phyloP scores from a whole-genome alignment of 805 yeast genomes.

The Nadsonia fulvescens region DNA sequence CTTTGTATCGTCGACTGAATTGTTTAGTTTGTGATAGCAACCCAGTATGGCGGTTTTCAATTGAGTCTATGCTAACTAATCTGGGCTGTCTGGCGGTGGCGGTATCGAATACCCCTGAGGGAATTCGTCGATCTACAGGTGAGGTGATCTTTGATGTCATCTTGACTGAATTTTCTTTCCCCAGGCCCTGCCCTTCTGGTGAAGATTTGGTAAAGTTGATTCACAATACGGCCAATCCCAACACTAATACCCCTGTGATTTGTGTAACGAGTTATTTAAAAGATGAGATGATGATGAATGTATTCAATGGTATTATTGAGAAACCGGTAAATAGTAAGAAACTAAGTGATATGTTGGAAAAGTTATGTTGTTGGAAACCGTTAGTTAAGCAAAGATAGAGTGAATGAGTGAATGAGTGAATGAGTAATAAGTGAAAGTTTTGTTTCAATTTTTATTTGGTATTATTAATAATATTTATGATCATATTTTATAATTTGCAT shows the following conservation, averaged over 20 bases:
- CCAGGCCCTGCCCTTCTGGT: slow-evolving; percentile 42
- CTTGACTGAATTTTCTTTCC: slow-evolving; percentile 51
- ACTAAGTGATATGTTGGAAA: slow-evolving; percentile 17
- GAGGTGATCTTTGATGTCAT: slow-evolving; percentile 72
- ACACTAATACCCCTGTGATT: slow-evolving; percentile 58
- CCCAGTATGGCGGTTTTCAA: slow-evolving; percentile 58
- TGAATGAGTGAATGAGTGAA: too few species aligned
- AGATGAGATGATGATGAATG: slow-evolving; percentile 22
- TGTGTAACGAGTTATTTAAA: slow-evolving; percentile 55
- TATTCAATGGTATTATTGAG: slow-evolving; percentile 56
- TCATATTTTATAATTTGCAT: too few species aligned
- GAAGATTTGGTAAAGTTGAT: slow-evolving; percentile 63
- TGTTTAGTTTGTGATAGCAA: slow-evolving; percentile 75
- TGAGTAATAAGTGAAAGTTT: too few species aligned
- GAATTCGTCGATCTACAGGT: slow-evolving; percentile 65
- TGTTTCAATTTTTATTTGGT: too few species aligned
- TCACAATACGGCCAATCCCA: slow-evolving; percentile 58
- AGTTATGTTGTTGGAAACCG: slow-evolving; percentile 17
- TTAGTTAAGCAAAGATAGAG: too few species aligned
- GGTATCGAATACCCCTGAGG: slow-evolving; percentile 64
- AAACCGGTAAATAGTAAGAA: slow-evolving; percentile 37
- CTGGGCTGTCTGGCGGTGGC: slow-evolving; percentile 68
- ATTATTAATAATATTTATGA: too few species aligned
- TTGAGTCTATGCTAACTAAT: slow-evolving; percentile 42
- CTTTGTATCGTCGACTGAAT: slow-evolving; percentile 26